Evolutionary conservation across 75 land plant genomes (phyloP).

Genomic region (Adiantum capillusveneris): DNA sequence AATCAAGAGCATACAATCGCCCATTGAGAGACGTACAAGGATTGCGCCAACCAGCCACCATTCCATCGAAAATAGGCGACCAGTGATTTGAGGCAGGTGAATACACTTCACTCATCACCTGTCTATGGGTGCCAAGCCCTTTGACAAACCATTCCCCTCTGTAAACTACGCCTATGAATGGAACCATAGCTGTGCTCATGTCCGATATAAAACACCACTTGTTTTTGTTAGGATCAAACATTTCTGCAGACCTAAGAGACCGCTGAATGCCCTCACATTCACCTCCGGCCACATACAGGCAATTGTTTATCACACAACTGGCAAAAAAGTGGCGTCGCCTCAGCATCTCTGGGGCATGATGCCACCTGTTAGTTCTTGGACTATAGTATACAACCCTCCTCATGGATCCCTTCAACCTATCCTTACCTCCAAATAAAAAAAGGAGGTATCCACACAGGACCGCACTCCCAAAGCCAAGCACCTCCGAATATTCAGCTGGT

Average conservation of each 20-base stretch:
- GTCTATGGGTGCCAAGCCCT: constrained; percentile 56
- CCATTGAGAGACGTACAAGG: constrained; percentile 62
- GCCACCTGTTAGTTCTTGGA: constrained; percentile 72
- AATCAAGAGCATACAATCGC: constrained; percentile 65
- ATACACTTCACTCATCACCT: constrained; percentile 79
- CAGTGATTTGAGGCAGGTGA: constrained; percentile 60
- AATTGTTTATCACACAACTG: constrained; percentile 67
- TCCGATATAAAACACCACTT: constrained; percentile 58
- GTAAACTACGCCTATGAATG: constrained; percentile 62
- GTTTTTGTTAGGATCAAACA: constrained; percentile 65
- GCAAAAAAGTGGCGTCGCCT: constrained; percentile 64
- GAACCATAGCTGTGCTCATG: constrained; percentile 75
- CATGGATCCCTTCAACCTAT: constrained; percentile 60
- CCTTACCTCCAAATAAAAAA: constrained; percentile 68
- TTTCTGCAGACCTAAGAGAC: constrained; percentile 57
- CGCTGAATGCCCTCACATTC: constrained; percentile 66
- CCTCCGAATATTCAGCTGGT: constrained; percentile 58
- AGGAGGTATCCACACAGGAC: constrained; percentile 69
- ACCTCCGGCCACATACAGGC: constrained; percentile 70
- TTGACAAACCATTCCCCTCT: constrained; percentile 63
- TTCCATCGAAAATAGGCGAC: constrained; percentile 55
- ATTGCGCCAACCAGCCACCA: constrained; percentile 81
- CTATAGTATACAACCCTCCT: constrained; percentile 60
- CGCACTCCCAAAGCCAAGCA: constrained; percentile 68
- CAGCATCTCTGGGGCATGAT: constrained; percentile 66